Conservation (phyloP, 768 basidiomycete species). For the Leccinum arenicola region DNA sequence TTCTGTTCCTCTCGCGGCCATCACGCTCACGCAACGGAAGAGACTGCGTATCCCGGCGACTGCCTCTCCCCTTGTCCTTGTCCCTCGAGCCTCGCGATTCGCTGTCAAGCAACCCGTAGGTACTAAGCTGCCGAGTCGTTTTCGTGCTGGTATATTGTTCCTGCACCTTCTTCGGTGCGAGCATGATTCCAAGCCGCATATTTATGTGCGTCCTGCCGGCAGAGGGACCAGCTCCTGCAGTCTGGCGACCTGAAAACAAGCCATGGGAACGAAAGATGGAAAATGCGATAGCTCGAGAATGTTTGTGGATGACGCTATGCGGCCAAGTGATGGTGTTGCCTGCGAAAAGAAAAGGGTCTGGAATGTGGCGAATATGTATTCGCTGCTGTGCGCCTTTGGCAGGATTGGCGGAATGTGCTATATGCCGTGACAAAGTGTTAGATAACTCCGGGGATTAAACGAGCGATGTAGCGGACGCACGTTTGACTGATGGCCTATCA, state of each 20-base stretch:
- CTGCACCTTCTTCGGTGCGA: conserved; percentile 76
- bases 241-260: conserved; percentile 19
- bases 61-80: conserved; percentile 4
- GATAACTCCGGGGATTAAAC: not conserved
- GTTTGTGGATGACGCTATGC: conserved; percentile 71
- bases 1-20: conserved; percentile 24
- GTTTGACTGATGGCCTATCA: conserved; percentile 38
- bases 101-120: conserved; percentile 64
- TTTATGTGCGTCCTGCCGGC: conserved; percentile 24
- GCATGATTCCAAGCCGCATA: conserved; percentile 45
- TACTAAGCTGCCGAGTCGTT: conserved; percentile 63
- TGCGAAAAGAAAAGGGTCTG: conserved; percentile 42
- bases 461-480: conserved; percentile 32
- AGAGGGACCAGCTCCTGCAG: conserved; percentile 7
- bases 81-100: conserved; percentile 25
- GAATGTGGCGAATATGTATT: conserved; percentile 56
- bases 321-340: conserved; percentile 52
- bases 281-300: conserved; percentile 76
- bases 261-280: conserved; percentile 69
- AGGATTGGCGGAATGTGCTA: conserved; percentile 43
- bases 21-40: conserved; percentile 19
- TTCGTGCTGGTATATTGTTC: conserved; percentile 75
- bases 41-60: too few species aligned
- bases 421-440: not conserved
- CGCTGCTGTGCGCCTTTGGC: conserved; percentile 66